These are phyloP conservation scores for Ogataea populi-albae DNA, from an alignment of 805 yeast genomes.

Conservation along the genomic window DNA sequence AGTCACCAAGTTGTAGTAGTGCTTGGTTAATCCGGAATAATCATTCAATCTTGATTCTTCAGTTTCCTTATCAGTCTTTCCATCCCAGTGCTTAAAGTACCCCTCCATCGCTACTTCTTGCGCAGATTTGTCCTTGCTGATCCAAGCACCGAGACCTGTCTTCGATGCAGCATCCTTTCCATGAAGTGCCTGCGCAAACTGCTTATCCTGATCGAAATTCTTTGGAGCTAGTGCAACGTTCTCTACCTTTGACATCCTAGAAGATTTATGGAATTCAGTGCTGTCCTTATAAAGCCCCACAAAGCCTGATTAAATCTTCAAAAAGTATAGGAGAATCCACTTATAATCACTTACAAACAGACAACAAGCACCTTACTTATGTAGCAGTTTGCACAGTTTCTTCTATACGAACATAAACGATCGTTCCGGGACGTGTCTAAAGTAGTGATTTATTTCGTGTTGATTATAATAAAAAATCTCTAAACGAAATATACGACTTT, in stretches of 20 bases:
- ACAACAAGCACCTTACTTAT: neutral
- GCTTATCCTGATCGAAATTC: constrained; percentile 56
- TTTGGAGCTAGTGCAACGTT: constrained; percentile 45
- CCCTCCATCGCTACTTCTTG: constrained; percentile 82
- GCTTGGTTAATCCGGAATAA: constrained; percentile 88
- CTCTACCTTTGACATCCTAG: constrained; percentile 7
- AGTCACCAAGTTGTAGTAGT: constrained; percentile 94
- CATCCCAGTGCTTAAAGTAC: constrained; percentile 97
- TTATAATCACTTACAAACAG: too few species aligned
- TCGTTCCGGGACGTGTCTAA: too few species aligned
- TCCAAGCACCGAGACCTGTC: constrained; percentile 73
- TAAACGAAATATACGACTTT: constrained; percentile 3
- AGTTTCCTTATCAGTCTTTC: constrained; percentile 71
- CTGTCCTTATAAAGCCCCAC: too few species aligned
- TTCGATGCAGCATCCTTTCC: constrained; percentile 65
- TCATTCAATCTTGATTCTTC: constrained; percentile 73
- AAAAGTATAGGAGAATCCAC: too few species aligned
- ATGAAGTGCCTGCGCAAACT: constrained; percentile 83
- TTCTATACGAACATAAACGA: neutral
- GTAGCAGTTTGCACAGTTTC: neutral
- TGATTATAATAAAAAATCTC: neutral
- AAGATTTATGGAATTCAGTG: too few species aligned
- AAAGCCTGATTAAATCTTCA: too few species aligned
- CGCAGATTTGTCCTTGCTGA: constrained; percentile 74
- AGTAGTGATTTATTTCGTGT: constrained; percentile 4